Base-by-base conservation (phyloP, 192 early-diverging fungal genomes). In the Coemansia sp. region DNA sequence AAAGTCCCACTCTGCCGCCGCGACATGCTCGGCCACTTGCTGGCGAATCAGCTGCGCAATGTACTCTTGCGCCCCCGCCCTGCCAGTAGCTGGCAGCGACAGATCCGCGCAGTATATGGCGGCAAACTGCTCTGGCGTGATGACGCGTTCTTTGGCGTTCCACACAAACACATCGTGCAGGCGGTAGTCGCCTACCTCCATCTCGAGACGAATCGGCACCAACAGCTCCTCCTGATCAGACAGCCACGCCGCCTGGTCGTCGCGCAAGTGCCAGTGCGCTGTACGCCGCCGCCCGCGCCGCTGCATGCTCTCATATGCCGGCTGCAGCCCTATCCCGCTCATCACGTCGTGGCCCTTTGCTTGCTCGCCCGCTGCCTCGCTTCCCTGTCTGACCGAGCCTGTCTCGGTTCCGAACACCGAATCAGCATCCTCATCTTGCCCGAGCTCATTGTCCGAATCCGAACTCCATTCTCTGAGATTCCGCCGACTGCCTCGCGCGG, bases 141-240 rank as follows among this genome's bases (percentile, higher is more conserved):
- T 77, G 4, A 87, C 70, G 69, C 86, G 87, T 70, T 93, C 92
- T 68, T 95, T 90, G 59, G 94, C 85, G 67, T 98, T 98, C 95
- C 95, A 98, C 24, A 91, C 88, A 77, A 98, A 98, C 18, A 89
- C 85, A 64, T 98, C 95, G 30, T 93, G 86, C 58, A 96, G 74
- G 52, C 92, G 92, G 62, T 90, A 83, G 44, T 93, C 93, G 46
- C 94, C 93, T 1, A 93, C 69, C 77, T 98, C 95, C 76, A 96
- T 73, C 71, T 98, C 94, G n/a, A 98, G 73, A 12, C 93, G 85
- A 35, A 98, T 95, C 8, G 95, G 95, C 1, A 97, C 92, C 15
- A 97, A 72, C 15, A 86, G 73, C 73, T 94, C 95, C 16, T 88
- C 85, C 56, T 86, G 82, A 51, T 89, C 85, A 7, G 92, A 88